Conservation (phyloP, 768 basidiomycete genomes). For the Suillus decipiens region DNA sequence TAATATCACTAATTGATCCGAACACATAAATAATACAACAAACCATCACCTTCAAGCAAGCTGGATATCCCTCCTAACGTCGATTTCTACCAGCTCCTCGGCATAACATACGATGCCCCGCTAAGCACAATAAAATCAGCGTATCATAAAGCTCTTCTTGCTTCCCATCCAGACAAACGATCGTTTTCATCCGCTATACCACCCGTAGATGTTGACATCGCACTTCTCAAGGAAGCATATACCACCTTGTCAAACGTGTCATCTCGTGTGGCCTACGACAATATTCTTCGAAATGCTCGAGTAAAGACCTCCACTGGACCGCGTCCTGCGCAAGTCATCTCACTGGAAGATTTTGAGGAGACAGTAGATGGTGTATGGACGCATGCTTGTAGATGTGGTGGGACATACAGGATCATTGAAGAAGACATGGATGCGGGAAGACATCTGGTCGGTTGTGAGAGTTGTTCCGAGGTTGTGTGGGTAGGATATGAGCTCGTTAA, state of each 20-base stretch:
- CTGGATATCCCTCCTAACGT: conserved; percentile 19
- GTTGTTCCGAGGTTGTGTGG: conserved; percentile 84
- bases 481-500: conserved; percentile 72
- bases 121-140: conserved; percentile 62
- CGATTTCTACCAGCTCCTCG: conserved; percentile 66
- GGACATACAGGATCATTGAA: conserved; percentile 57
- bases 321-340: conserved; percentile 76
- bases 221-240: conserved; percentile 69
- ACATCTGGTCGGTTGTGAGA: conserved; percentile 71
- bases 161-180: conserved; percentile 65
- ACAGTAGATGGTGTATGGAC: conserved; percentile 46
- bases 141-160: conserved; percentile 67
- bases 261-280: conserved; percentile 56
- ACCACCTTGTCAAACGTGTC: conserved; percentile 52
- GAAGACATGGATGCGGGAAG: conserved; percentile 66
- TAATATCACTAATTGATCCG: neutral
- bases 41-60: conserved; percentile 8
- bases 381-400: conserved; percentile 75
- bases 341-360: conserved; percentile 70
- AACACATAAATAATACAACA: neutral
- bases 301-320: conserved; percentile 35
- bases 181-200: conserved; percentile 27
- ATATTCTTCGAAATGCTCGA: conserved; percentile 15
- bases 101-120: conserved; percentile 50
- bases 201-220: conserved; percentile 42